Percentiles rank a stretch among this genome's conserved stretches.
phyloP scores from a whole-genome alignment of 257 asterid genomes.

The Solanum virginianum region DNA sequence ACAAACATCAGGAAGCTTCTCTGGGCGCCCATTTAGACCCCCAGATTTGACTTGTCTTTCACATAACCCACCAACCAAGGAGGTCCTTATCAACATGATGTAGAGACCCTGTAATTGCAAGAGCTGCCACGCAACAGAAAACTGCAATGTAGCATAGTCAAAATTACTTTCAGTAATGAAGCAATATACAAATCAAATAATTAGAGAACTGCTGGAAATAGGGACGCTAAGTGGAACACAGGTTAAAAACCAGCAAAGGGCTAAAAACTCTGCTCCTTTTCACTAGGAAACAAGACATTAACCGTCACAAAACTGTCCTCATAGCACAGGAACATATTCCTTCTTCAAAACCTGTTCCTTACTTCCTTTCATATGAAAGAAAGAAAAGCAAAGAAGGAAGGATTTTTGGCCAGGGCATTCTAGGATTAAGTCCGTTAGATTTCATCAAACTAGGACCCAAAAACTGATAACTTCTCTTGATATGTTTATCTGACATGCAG shows the following conservation, averaged over 20 bases:
- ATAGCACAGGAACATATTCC: neutral
- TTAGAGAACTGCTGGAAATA: neutral
- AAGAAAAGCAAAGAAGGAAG: neutral
- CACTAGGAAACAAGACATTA: neutral
- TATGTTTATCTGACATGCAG: neutral
- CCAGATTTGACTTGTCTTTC: conserved; percentile 93
- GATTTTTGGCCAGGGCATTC: neutral
- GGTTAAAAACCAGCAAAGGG: neutral
- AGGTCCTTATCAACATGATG: conserved; percentile 90
- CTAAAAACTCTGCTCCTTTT: neutral
- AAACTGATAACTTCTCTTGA: neutral
- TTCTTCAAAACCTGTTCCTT: neutral
- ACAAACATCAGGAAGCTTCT: conserved; percentile 97
- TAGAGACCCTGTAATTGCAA: conserved; percentile 77
- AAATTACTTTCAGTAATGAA: neutral
- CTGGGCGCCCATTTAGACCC: conserved; percentile 96
- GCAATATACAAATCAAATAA: neutral
- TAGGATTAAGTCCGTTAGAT: neutral
- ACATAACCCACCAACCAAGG: conserved; percentile 99
- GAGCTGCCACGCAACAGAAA: conserved; percentile 96
- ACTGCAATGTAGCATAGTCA: conserved; percentile 25
- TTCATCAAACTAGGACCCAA: neutral
- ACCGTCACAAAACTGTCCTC: neutral
- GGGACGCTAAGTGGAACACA: neutral
- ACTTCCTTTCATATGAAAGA: neutral